These are phyloP conservation scores for Mortierella sp. DNA, from an alignment of 371 early-diverging fungal species.

Conservation along the genomic window DNA sequence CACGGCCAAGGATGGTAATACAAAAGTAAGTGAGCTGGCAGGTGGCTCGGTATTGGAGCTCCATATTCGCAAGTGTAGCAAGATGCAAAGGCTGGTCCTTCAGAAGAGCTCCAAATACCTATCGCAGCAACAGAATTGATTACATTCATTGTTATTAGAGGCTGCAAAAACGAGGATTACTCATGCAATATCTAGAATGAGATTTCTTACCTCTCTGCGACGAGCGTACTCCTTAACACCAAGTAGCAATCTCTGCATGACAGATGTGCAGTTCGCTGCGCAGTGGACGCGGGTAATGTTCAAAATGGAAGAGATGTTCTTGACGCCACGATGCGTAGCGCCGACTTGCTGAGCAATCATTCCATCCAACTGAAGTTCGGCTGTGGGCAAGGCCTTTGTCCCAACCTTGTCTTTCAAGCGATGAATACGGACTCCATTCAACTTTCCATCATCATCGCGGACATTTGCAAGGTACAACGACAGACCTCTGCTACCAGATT, in stretches of 20 bases:
- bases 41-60: conserved; percentile 63
- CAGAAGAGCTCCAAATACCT: conserved; percentile 57
- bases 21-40: conserved; percentile 68
- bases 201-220: conserved; percentile 60
- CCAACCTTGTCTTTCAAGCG: conserved; percentile 78
- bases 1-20: conserved; percentile 66
- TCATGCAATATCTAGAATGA: background rate
- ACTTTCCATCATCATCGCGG: conserved; percentile 63
- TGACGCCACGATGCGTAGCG: conserved; percentile 66
- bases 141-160: background rate
- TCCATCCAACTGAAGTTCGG: conserved; percentile 71
- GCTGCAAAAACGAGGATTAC: background rate
- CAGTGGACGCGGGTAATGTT: conserved; percentile 79
- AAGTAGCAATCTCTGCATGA: conserved; percentile 61
- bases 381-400: conserved; percentile 78
- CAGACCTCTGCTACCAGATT: conserved; percentile 66
- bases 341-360: conserved; percentile 73
- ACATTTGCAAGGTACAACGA: conserved; percentile 73
- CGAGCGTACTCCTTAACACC: conserved; percentile 71
- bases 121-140: background rate
- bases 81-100: conserved; percentile 72
- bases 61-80: conserved; percentile 68
- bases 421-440: conserved; percentile 73
- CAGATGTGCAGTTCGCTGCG: conserved; percentile 62
- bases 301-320: conserved; percentile 71